phyloP scores from a whole-genome alignment of 225 moss, liverwort and hornwort genomes.

The Marchantia paleacea region DNA sequence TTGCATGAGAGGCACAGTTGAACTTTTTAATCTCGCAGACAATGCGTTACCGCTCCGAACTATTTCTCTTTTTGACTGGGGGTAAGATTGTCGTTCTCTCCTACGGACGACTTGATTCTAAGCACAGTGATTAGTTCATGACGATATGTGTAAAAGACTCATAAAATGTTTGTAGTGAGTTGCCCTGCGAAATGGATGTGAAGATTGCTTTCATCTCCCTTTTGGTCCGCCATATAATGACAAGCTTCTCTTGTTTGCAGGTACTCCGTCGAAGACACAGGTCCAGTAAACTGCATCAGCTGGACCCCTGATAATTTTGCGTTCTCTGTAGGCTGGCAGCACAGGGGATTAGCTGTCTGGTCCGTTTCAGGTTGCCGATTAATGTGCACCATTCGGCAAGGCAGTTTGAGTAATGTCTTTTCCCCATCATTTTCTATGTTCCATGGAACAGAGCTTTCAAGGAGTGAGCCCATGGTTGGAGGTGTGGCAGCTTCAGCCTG shows the following conservation, averaged over 20 bases:
- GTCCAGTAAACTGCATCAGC: slow-evolving; percentile 82
- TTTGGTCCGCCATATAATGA: background rate
- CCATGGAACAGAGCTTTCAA: slow-evolving; percentile 71
- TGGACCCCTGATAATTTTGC: slow-evolving; percentile 98
- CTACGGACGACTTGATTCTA: background rate
- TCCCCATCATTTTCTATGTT: slow-evolving; percentile 69
- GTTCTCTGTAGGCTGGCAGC: slow-evolving; percentile 92
- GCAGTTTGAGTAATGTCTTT: slow-evolving; percentile 93
- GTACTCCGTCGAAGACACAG: slow-evolving; percentile 94
- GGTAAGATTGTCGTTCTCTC: slow-evolving; percentile 45
- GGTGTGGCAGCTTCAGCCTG: slow-evolving; percentile 91
- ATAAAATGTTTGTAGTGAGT: background rate
- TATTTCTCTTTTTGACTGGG: slow-evolving; percentile 95
- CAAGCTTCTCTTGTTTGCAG: slow-evolving; percentile 32
- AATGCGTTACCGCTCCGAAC: slow-evolving; percentile 82
- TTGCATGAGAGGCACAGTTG: slow-evolving; percentile 86
- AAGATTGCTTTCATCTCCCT: background rate
- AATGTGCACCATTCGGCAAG: slow-evolving; percentile 99
- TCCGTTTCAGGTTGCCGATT: slow-evolving; percentile 97
- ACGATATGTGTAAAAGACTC: background rate
- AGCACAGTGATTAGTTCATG: background rate
- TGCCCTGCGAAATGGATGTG: background rate
- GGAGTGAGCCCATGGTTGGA: slow-evolving; percentile 94
- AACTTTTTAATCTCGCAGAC: slow-evolving; percentile 89
- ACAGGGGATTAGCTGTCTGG: slow-evolving; percentile 95